Evolutionary conservation across 2,329 filamentous ascomycete species (phyloP).

Genomic region (Aurifilum marmelostoma): DNA sequence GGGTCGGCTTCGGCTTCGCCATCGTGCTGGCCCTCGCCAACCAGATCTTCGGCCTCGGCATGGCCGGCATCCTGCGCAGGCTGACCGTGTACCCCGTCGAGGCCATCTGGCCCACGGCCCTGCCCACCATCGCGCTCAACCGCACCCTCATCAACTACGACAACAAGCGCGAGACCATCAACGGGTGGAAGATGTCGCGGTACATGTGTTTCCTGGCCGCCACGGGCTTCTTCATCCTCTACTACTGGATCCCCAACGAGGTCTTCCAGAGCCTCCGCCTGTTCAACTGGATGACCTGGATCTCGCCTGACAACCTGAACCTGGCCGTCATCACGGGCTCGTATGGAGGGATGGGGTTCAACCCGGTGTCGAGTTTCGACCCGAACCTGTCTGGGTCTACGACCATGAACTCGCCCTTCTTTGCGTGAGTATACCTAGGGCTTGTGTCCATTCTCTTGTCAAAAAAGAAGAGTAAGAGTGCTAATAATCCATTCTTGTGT

Average conservation of each 20-base stretch:
- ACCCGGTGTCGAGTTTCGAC: constrained; percentile 46
- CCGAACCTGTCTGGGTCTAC: constrained; percentile 30
- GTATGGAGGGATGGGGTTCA: constrained; percentile 41
- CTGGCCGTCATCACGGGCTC: constrained; percentile 39
- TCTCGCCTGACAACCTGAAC: constrained; percentile 24
- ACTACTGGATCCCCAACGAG: constrained; percentile 26
- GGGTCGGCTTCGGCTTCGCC: constrained; percentile 38
- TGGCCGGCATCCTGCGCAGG: constrained; percentile 40
- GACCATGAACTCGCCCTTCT: constrained; percentile 16
- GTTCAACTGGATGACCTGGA: constrained; percentile 25
- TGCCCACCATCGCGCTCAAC: constrained; percentile 42
- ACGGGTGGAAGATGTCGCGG: constrained; percentile 24
- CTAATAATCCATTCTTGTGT: too few relatives aligned
- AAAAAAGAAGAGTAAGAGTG: too few relatives aligned
- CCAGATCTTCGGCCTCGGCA: constrained; percentile 40
- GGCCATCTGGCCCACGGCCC: constrained; percentile 39
- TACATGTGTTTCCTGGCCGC: constrained; percentile 21
- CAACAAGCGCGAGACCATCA: constrained; percentile 17
- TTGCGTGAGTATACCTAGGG: constrained; percentile 8
- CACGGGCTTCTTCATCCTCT: constrained; percentile 9
- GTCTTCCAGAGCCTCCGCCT: constrained; percentile 11
- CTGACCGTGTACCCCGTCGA: constrained; percentile 42
- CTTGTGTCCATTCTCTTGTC: too few relatives aligned
- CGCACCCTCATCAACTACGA: constrained; percentile 36
- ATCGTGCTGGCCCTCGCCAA: constrained; percentile 39